A percentile compares a stretch with the other conserved stretches of the same genome.
Conservation (phyloP, 352 stramenopile species). For the Pythium phragmitis region DNA sequence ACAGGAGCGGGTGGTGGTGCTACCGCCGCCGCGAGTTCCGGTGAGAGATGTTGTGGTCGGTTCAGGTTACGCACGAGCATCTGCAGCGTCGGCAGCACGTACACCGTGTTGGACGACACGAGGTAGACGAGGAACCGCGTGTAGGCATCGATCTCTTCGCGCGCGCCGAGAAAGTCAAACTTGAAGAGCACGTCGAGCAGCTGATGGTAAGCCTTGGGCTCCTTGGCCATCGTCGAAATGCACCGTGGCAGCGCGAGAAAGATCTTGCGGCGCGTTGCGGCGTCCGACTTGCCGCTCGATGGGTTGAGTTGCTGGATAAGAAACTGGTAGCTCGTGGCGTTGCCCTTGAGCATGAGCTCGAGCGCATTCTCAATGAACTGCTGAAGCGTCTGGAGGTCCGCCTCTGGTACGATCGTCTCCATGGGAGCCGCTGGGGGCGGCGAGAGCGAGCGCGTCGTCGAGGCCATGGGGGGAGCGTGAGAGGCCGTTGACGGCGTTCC, state of each 20-base stretch:
- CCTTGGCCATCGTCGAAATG: slow-evolving; percentile 72
- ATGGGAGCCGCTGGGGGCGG: background rate
- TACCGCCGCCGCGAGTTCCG: slow-evolving; percentile 29
- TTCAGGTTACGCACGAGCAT: slow-evolving; percentile 82
- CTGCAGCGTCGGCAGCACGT: slow-evolving; percentile 76
- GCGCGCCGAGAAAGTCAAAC: slow-evolving; percentile 64
- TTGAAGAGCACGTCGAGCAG: slow-evolving; percentile 83
- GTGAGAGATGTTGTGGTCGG: slow-evolving; percentile 47
- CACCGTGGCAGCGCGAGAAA: slow-evolving; percentile 69
- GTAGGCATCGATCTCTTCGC: slow-evolving; percentile 65
- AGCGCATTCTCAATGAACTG: slow-evolving; percentile 86
- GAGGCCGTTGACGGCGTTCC: slow-evolving; percentile 1
- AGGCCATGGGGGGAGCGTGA: slow-evolving; percentile 1
- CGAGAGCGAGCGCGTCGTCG: slow-evolving; percentile 10
- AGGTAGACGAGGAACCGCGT: slow-evolving; percentile 71
- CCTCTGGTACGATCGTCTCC: slow-evolving; percentile 31
- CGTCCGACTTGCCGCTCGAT: slow-evolving; percentile 32
- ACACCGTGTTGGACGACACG: slow-evolving; percentile 82
- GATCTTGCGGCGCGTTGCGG: slow-evolving; percentile 64
- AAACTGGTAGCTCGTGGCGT: slow-evolving; percentile 78
- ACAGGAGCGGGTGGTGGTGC: slow-evolving; percentile 4
- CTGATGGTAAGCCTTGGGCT: slow-evolving; percentile 64
- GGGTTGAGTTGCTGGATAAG: slow-evolving; percentile 63
- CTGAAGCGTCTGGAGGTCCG: slow-evolving; percentile 69
- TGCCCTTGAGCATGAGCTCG: slow-evolving; percentile 81